phyloP scores from a whole-genome alignment of 768 basidiomycete species.

The Tylopilus intermedius region DNA sequence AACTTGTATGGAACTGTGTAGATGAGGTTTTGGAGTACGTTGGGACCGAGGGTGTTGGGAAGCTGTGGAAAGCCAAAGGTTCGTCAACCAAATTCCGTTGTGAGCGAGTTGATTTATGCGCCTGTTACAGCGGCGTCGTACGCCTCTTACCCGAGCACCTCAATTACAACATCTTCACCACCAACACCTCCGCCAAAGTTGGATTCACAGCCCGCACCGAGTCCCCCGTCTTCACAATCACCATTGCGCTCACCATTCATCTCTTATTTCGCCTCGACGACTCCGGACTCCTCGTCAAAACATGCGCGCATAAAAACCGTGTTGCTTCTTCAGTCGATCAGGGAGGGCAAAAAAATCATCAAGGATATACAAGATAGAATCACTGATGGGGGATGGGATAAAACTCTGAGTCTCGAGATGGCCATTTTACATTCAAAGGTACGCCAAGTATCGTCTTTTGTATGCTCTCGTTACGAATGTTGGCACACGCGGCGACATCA shows the following conservation, averaged over 20 bases:
- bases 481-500: neutral
- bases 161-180: neutral
- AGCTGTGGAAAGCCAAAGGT: constrained; percentile 74
- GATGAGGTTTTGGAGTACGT: constrained; percentile 47
- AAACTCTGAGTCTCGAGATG: constrained; percentile 62
- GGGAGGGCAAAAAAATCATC: constrained; percentile 13
- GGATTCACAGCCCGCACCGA: neutral
- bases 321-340: constrained; percentile 62
- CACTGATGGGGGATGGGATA: constrained; percentile 31
- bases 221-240: constrained; percentile 1
- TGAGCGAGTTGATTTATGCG: neutral
- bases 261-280: constrained; percentile 76
- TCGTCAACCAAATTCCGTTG: neutral
- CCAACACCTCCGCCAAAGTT: constrained; percentile 11
- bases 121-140: constrained; percentile 47
- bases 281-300: constrained; percentile 74
- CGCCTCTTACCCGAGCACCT: constrained; percentile 31
- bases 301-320: constrained; percentile 65
- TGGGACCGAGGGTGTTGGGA: constrained; percentile 47
- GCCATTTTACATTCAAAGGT: constrained; percentile 82
- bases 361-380: constrained; percentile 21
- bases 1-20: constrained; percentile 54
- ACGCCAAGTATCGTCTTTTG: neutral
- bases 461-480: neutral
- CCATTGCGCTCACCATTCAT: constrained; percentile 32